Evolutionary conservation across 2,329 filamentous ascomycete species (phyloP).

Genomic region (Exophiala aquamarina): DNA sequence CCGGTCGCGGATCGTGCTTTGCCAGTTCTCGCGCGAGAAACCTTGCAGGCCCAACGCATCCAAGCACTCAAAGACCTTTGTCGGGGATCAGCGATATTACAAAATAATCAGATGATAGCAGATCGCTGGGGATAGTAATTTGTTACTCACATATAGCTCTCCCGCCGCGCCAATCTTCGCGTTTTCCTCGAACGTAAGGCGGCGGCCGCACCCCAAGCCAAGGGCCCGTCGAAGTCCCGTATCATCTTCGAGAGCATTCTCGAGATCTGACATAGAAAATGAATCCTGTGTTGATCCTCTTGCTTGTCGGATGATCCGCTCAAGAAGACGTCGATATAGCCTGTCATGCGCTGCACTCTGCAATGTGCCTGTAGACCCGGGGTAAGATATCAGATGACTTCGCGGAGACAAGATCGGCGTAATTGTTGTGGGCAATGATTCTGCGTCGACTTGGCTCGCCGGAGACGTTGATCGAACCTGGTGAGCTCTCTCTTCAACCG

Average conservation of each 20-base stretch:
- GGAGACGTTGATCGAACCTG: neutral
- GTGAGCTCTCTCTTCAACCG: neutral
- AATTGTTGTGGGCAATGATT: neutral
- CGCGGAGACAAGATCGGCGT: neutral
- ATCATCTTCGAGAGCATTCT: constrained; percentile 1
- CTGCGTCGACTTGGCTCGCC: neutral
- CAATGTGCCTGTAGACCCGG: neutral
- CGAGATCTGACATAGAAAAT: neutral
- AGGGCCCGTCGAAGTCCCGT: neutral
- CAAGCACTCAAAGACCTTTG: constrained; percentile 1
- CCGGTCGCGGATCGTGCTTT: neutral
- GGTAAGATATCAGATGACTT: neutral
- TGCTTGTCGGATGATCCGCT: neutral
- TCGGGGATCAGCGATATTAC: neutral
- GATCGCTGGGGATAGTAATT: neutral
- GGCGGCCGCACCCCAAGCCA: neutral
- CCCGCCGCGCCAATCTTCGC: neutral
- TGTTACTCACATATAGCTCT: neutral
- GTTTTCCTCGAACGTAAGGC: neutral
- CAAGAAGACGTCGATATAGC: neutral
- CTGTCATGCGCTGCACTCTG: constrained; percentile 1
- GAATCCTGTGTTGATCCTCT: neutral
- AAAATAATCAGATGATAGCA: neutral
- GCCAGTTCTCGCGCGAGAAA: neutral
- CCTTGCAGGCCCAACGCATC: neutral